Percentiles rank a stretch among this genome's conserved stretches.
Evolutionary conservation across 768 basidiomycete species (phyloP).

Genomic region (Galerina marginata): DNA sequence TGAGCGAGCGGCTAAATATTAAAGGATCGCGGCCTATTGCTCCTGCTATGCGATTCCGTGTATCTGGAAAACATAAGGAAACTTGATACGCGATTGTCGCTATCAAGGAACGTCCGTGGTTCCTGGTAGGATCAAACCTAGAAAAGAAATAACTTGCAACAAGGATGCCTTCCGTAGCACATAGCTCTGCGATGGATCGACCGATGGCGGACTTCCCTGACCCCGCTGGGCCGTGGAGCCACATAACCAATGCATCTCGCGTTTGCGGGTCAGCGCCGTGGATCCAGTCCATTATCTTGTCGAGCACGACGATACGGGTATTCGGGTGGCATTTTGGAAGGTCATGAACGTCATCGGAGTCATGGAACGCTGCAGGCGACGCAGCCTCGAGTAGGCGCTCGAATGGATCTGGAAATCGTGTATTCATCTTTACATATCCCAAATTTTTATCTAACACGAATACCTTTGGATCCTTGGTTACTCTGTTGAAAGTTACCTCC

Average conservation of each 20-base stretch:
- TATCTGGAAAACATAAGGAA: not conserved
- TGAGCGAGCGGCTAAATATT: not conserved
- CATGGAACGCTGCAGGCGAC: not conserved
- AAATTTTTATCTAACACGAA: too few species aligned
- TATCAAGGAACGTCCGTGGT: not conserved
- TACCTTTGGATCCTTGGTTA: too few species aligned
- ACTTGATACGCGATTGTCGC: not conserved
- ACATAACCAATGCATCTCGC: not conserved
- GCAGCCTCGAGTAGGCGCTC: too few species aligned
- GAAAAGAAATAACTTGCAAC: slow-evolving; percentile 4
- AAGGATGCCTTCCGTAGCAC: not conserved
- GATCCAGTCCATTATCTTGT: slow-evolving; percentile 2
- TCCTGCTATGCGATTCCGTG: too few species aligned
- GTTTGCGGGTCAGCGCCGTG: not conserved
- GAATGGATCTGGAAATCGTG: too few species aligned
- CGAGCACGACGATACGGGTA: not conserved
- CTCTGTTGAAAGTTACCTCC: too few species aligned
- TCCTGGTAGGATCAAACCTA: not conserved
- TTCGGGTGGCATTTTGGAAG: not conserved
- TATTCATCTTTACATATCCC: too few species aligned
- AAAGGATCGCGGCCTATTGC: not conserved
- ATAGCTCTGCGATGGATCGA: slow-evolving; percentile 1
- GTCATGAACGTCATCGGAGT: not conserved
- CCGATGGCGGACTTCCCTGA: slow-evolving; percentile 6
- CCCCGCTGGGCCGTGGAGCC: slow-evolving; percentile 8